phyloP scores from a whole-genome alignment of 768 basidiomycete genomes.

The Russula dissimulans region DNA sequence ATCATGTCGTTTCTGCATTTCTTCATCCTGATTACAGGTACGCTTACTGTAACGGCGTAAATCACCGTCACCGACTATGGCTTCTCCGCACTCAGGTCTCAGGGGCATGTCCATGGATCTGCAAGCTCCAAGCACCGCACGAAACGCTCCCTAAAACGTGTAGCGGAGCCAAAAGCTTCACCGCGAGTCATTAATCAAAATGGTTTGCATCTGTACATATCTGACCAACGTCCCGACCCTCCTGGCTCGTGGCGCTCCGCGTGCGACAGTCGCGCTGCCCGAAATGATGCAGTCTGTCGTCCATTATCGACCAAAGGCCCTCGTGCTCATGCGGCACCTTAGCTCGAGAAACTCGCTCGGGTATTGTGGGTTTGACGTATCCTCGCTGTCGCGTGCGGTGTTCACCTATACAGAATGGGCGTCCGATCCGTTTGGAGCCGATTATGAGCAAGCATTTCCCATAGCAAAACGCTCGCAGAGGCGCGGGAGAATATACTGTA shows the following conservation, averaged over 20 bases:
- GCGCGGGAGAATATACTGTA: background rate
- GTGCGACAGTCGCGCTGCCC: conserved; percentile 1
- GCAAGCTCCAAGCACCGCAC: background rate
- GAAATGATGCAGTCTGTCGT: conserved; percentile 4
- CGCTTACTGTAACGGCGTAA: background rate
- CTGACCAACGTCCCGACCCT: background rate
- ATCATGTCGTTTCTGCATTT: background rate
- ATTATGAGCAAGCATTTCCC: conserved; percentile 3
- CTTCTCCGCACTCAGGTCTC: background rate
- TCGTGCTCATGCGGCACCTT: background rate
- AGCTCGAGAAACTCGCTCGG: background rate
- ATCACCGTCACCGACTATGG: background rate
- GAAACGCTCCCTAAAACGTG: conserved; percentile 11
- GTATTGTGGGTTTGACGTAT: background rate
- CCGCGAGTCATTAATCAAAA: conserved; percentile 4
- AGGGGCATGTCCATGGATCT: conserved; percentile 5
- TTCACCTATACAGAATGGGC: conserved; percentile 5
- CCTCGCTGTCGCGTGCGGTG: background rate
- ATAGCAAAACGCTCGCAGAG: conserved; percentile 10
- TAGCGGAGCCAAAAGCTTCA: conserved; percentile 2
- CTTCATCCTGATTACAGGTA: conserved; percentile 1
- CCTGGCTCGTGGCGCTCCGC: conserved; percentile 12
- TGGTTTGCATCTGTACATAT: conserved; percentile 14
- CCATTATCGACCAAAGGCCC: background rate
- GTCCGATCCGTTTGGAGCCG: conserved; percentile 6